Evolutionary conservation across 495 filamentous ascomycete genomes (phyloP).

Genomic region (Penicillium pancosmium): DNA sequence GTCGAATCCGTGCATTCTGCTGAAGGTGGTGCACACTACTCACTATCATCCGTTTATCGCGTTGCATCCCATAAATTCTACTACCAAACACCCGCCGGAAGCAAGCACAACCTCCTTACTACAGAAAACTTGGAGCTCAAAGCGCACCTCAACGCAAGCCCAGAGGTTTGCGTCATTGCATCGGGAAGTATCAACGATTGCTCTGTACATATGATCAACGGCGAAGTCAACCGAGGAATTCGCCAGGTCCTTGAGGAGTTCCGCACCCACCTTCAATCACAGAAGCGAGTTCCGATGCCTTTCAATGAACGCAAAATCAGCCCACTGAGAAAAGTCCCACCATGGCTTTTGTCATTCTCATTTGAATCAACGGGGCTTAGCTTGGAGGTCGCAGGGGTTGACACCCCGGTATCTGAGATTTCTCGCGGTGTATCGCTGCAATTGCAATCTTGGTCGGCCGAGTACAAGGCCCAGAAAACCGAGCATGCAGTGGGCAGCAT

Average conservation of each 20-base stretch:
- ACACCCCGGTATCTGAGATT: constrained; percentile 74
- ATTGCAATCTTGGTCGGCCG: constrained; percentile 85
- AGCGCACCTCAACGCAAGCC: constrained; percentile 78
- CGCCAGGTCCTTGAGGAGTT: constrained; percentile 88
- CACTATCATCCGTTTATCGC: constrained; percentile 76
- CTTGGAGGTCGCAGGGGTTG: constrained; percentile 87
- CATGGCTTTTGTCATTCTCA: constrained; percentile 82
- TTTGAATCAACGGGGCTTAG: constrained; percentile 88
- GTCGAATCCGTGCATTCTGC: constrained; percentile 92
- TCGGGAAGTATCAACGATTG: constrained; percentile 83
- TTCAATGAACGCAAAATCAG: constrained; percentile 57
- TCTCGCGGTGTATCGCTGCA: constrained; percentile 82
- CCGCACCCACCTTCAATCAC: constrained; percentile 61
- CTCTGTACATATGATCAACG: constrained; percentile 83
- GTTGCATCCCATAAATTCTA: constrained; percentile 89
- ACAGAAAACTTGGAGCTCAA: constrained; percentile 87
- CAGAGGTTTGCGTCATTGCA: constrained; percentile 80
- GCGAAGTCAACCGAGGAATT: constrained; percentile 89
- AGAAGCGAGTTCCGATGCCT: constrained; percentile 57
- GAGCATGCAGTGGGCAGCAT: constrained; percentile 63
- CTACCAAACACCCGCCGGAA: constrained; percentile 84
- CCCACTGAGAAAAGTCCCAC: constrained; percentile 74
- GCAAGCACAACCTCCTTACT: constrained; percentile 80
- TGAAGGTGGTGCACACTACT: constrained; percentile 83
- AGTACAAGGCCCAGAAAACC: constrained; percentile 81